Percentiles rank a stretch among this genome's conserved stretches.
phyloP scores from a whole-genome alignment of 192 early-diverging fungal genomes.

The Podila horticola region DNA sequence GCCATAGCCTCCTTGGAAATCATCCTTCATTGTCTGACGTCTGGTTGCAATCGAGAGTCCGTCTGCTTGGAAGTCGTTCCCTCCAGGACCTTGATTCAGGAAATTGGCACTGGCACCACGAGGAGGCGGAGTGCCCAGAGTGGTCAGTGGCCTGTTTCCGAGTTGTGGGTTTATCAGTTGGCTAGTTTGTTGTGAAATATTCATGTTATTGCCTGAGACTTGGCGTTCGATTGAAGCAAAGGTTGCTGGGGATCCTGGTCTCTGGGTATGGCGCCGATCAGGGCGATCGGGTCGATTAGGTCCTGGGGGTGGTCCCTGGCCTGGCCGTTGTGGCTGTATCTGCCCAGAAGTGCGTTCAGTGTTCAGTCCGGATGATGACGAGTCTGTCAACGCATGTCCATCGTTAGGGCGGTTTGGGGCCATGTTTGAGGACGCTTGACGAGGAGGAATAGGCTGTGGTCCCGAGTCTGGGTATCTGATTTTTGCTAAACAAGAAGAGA shows the following conservation, averaged over 20 bases:
- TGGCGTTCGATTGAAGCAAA: slow-evolving; percentile 19
- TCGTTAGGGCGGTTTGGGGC: neutral
- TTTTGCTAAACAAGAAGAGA: slow-evolving; percentile 17
- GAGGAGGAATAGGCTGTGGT: slow-evolving; percentile 27
- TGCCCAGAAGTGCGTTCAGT: slow-evolving; percentile 3
- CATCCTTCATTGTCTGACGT: slow-evolving; percentile 39
- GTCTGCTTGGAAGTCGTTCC: slow-evolving; percentile 29
- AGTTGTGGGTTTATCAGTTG: slow-evolving; percentile 46
- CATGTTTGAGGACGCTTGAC: slow-evolving; percentile 27
- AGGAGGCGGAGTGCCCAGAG: slow-evolving; percentile 35
- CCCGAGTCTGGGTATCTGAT: slow-evolving; percentile 25
- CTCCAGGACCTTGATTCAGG: neutral
- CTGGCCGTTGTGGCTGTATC: neutral
- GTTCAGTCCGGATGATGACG: neutral
- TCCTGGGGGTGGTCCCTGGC: neutral
- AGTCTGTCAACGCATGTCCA: slow-evolving; percentile 6
- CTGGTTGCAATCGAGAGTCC: slow-evolving; percentile 29
- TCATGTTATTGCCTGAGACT: slow-evolving; percentile 7
- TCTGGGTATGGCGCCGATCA: slow-evolving; percentile 34
- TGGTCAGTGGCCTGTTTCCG: slow-evolving; percentile 37
- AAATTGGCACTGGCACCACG: slow-evolving; percentile 30
- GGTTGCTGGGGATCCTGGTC: slow-evolving; percentile 27
- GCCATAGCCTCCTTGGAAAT: slow-evolving; percentile 45
- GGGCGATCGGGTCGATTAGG: slow-evolving; percentile 38
- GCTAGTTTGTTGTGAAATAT: slow-evolving; percentile 39